phyloP scores from a whole-genome alignment of 495 filamentous ascomycete species.

The Lophiostoma macrostomum region DNA sequence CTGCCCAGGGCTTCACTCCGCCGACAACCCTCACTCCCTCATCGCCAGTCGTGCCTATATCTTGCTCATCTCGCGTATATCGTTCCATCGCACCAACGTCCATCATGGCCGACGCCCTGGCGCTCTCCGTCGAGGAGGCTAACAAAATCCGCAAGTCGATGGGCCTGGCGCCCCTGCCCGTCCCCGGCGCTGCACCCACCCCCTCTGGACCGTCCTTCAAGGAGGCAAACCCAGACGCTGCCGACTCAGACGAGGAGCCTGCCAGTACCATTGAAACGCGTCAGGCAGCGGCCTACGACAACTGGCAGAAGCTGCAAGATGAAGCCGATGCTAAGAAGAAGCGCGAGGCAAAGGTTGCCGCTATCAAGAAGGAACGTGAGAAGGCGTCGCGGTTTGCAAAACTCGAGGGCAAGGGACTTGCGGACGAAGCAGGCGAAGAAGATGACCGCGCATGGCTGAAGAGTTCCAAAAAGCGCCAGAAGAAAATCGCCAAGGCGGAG shows the following conservation, averaged over 20 bases:
- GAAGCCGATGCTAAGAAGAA: slow-evolving; percentile 64
- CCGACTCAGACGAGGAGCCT: slow-evolving; percentile 51
- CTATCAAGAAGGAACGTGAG: slow-evolving; percentile 86
- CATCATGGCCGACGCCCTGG: slow-evolving; percentile 74
- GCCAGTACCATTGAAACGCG: slow-evolving; percentile 77
- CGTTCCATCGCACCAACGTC: neutral
- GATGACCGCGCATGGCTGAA: slow-evolving; percentile 83
- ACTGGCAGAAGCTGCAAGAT: slow-evolving; percentile 65
- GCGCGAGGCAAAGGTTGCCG: slow-evolving; percentile 71
- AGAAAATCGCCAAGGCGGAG: slow-evolving; percentile 76
- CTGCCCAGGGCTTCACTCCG: neutral
- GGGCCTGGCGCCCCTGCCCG: slow-evolving; percentile 86
- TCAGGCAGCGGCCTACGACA: slow-evolving; percentile 71
- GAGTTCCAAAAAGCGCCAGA: slow-evolving; percentile 83
- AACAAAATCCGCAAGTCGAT: slow-evolving; percentile 88
- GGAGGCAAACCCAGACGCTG: slow-evolving; percentile 48
- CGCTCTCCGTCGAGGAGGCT: slow-evolving; percentile 90
- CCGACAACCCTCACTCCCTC: neutral
- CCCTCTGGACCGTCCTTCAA: slow-evolving; percentile 59
- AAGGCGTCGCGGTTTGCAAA: slow-evolving; percentile 68
- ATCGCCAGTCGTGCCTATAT: neutral
- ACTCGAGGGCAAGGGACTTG: slow-evolving; percentile 75
- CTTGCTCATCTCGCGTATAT: neutral
- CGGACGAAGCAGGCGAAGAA: slow-evolving; percentile 61
- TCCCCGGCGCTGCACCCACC: slow-evolving; percentile 54